These are phyloP conservation scores for Mycena chlorophos DNA, from an alignment of 768 basidiomycete species.

Conservation along the genomic window DNA sequence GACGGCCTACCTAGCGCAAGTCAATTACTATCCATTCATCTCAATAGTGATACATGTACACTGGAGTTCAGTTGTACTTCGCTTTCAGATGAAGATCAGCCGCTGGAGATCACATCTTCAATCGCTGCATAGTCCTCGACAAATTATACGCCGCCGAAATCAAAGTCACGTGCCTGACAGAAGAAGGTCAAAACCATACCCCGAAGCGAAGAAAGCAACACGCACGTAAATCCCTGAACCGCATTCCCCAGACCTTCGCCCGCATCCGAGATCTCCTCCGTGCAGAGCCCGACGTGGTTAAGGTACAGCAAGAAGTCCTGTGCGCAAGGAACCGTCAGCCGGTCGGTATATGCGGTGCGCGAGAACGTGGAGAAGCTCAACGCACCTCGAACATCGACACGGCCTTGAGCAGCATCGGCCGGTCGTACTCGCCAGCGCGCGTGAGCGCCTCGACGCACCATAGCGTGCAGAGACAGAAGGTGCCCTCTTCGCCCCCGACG, in stretches of 20 bases:
- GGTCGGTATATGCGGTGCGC: neutral
- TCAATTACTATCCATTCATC: too few relatives aligned
- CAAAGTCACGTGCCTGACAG: too few relatives aligned
- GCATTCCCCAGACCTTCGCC: conserved; percentile 87
- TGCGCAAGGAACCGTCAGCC: neutral
- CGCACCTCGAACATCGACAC: conserved; percentile 88
- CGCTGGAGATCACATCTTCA: too few relatives aligned
- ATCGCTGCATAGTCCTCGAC: too few relatives aligned
- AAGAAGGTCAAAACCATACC: too few relatives aligned
- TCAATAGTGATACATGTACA: too few relatives aligned
- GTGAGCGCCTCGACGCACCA: conserved; percentile 88
- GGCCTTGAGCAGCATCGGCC: conserved; percentile 61
- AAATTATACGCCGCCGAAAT: too few relatives aligned
- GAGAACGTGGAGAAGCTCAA: neutral
- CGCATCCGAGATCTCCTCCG: conserved; percentile 81
- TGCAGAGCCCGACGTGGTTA: conserved; percentile 86
- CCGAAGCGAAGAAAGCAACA: conserved; percentile 23
- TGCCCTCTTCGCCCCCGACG: conserved; percentile 94
- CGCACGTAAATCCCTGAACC: conserved; percentile 88
- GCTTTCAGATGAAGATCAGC: too few relatives aligned
- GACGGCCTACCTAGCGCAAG: too few relatives aligned
- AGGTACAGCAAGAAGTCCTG: conserved; percentile 79
- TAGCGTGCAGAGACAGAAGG: conserved; percentile 86
- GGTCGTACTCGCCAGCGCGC: conserved; percentile 80
- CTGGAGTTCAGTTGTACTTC: too few relatives aligned